Conservation (phyloP, 2,329 filamentous ascomycete species). For the Zasmidium angulare region DNA sequence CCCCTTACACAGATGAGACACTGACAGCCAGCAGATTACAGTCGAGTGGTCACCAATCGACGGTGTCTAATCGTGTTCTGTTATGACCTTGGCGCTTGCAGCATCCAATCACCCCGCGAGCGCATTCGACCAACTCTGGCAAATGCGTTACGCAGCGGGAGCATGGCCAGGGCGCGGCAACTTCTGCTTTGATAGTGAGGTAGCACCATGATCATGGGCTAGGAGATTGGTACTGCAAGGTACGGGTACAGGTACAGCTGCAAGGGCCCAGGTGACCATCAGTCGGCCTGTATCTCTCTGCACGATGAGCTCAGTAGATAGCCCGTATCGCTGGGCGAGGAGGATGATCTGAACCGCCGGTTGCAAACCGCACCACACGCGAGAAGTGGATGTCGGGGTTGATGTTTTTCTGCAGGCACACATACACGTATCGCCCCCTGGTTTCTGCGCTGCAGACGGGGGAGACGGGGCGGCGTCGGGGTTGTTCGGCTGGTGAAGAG, state of each 20-base stretch:
- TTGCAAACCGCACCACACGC: too few species aligned
- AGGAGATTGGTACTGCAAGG: slow-evolving; percentile 5
- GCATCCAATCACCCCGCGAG: not conserved
- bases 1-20: too few species aligned
- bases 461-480: too few species aligned
- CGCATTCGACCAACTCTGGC: not conserved
- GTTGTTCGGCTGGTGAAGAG: not conserved
- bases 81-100: not conserved
- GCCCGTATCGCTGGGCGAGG: too few species aligned
- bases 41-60: too few species aligned
- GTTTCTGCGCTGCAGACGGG: too few species aligned
- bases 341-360: too few species aligned
- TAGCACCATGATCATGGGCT: not conserved
- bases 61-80: not conserved
- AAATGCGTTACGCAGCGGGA: not conserved
- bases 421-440: too few species aligned
- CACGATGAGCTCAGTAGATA: not conserved
- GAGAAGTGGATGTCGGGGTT: too few species aligned
- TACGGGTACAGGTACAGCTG: not conserved
- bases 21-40: too few species aligned
- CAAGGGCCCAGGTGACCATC: not conserved
- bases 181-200: not conserved
- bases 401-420: too few species aligned
- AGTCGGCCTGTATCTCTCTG: not conserved
- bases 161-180: too few species aligned